These are phyloP conservation scores for Saxophila tyrrhenica DNA, from an alignment of 495 filamentous ascomycete genomes.

Conservation along the genomic window DNA sequence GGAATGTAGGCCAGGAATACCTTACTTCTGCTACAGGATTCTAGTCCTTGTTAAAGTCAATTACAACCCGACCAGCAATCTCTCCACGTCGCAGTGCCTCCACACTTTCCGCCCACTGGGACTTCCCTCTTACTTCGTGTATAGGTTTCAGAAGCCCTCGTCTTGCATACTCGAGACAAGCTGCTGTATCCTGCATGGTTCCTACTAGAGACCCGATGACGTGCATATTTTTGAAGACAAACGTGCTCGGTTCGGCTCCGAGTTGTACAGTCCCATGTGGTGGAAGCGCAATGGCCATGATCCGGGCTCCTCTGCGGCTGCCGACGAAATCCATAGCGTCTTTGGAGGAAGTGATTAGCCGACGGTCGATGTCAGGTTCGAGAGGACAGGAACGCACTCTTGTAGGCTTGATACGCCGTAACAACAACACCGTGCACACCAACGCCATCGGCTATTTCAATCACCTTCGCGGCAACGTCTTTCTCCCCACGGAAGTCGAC, in stretches of 20 bases:
- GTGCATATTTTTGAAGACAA: slow-evolving; percentile 35
- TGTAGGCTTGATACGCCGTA: slow-evolving; percentile 39
- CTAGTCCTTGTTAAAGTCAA: slow-evolving; percentile 36
- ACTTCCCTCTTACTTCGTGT: slow-evolving; percentile 24
- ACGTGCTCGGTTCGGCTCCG: slow-evolving; percentile 35
- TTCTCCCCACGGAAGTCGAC: slow-evolving; percentile 36
- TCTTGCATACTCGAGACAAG: slow-evolving; percentile 37
- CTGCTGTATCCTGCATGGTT: slow-evolving; percentile 36
- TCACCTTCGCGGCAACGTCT: slow-evolving; percentile 31
- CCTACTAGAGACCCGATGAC: slow-evolving; percentile 40
- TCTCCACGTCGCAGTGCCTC: slow-evolving; percentile 30
- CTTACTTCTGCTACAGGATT: too few species aligned
- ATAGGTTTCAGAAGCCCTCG: slow-evolving; percentile 33
- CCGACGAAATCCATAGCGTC: slow-evolving; percentile 29
- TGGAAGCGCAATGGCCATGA: slow-evolving; percentile 36
- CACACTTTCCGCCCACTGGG: slow-evolving; percentile 26
- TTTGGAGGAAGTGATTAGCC: neutral
- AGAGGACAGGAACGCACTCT: slow-evolving; percentile 24
- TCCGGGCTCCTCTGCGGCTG: slow-evolving; percentile 30
- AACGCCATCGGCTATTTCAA: slow-evolving; percentile 34
- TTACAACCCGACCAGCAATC: slow-evolving; percentile 40
- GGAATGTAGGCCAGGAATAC: too few species aligned
- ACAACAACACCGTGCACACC: slow-evolving; percentile 43
- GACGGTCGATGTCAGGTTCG: too few species aligned
- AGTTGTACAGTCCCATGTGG: slow-evolving; percentile 26